These are phyloP conservation scores for Kuraishia hungarica DNA, from an alignment of 805 yeast genomes.

Conservation along the genomic window DNA sequence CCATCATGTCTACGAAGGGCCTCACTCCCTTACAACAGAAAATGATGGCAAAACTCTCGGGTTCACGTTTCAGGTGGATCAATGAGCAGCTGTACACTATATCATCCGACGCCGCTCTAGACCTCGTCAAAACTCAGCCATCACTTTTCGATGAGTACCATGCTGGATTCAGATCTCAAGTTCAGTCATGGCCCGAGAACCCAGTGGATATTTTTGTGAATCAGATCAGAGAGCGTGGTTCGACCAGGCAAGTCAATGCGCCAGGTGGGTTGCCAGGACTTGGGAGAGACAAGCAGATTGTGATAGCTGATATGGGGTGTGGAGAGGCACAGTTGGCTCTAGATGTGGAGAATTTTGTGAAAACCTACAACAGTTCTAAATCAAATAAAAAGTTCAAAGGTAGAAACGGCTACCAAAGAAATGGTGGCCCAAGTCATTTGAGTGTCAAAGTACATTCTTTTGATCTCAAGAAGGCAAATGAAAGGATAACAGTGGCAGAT, in stretches of 20 bases:
- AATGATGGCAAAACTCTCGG: constrained; percentile 91
- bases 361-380: constrained; percentile 27
- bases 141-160: constrained; percentile 90
- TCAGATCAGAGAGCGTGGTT: constrained; percentile 51
- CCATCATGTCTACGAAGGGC: constrained; percentile 23
- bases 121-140: constrained; percentile 72
- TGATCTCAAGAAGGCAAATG: constrained; percentile 84
- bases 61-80: constrained; percentile 96
- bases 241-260: constrained; percentile 65
- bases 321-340: constrained; percentile 89
- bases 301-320: constrained; percentile 97
- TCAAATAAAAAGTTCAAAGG: constrained; percentile 22
- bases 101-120: constrained; percentile 67
- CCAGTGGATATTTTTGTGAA: constrained; percentile 89
- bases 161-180: constrained; percentile 91
- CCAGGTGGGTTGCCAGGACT: constrained; percentile 94
- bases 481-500: constrained; percentile 93
- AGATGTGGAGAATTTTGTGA: constrained; percentile 47
- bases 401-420: not conserved
- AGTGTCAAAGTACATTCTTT: constrained; percentile 73
- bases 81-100: constrained; percentile 94
- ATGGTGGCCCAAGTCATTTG: constrained; percentile 24
- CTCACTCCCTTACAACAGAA: constrained; percentile 87
- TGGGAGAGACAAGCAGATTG: constrained; percentile 46
- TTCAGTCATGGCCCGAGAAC: constrained; percentile 96